phyloP scores from a whole-genome alignment of 176 grass and related monocot genomes.

The Saccharum officinarum region DNA sequence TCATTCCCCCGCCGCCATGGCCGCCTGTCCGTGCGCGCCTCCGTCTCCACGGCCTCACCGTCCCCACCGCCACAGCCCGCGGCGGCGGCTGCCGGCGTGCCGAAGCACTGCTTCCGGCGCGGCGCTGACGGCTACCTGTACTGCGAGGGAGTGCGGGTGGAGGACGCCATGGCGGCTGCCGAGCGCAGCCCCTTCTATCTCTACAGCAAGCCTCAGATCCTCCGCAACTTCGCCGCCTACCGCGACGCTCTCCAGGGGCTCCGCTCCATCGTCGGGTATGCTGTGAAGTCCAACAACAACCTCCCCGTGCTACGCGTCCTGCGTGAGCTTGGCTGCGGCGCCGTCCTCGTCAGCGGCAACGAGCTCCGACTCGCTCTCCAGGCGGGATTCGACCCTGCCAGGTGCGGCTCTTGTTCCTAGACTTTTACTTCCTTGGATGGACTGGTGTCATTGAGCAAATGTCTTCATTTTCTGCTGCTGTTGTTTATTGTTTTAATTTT shows the following conservation, averaged over 20 bases:
- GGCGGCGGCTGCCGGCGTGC: not conserved
- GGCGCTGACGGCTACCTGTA: constrained; percentile 68
- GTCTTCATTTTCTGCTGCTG: not conserved
- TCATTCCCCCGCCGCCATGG: not conserved
- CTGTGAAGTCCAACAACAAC: constrained; percentile 97
- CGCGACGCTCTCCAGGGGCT: constrained; percentile 74
- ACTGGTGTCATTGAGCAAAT: not conserved
- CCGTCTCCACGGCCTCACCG: constrained; percentile 43
- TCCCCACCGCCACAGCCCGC: constrained; percentile 19
- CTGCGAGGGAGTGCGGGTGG: constrained; percentile 75
- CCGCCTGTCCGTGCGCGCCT: constrained; percentile 30
- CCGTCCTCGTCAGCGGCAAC: constrained; percentile 92
- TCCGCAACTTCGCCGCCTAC: constrained; percentile 79
- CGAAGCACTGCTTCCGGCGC: constrained; percentile 73
- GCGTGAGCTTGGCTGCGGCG: constrained; percentile 71
- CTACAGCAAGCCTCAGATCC: constrained; percentile 92
- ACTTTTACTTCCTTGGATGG: not conserved
- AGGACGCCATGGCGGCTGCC: constrained; percentile 72
- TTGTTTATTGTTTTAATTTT: not conserved
- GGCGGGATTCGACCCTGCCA: constrained; percentile 77
- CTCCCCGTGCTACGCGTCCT: constrained; percentile 73
- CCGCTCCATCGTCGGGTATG: constrained; percentile 78
- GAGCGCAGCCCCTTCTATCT: constrained; percentile 93
- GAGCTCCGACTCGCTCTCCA: constrained; percentile 75
- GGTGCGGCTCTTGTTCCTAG: constrained; percentile 26